phyloP scores from a whole-genome alignment of 2,329 filamentous ascomycete genomes.

The Cladosporium austrohemisphaericum region DNA sequence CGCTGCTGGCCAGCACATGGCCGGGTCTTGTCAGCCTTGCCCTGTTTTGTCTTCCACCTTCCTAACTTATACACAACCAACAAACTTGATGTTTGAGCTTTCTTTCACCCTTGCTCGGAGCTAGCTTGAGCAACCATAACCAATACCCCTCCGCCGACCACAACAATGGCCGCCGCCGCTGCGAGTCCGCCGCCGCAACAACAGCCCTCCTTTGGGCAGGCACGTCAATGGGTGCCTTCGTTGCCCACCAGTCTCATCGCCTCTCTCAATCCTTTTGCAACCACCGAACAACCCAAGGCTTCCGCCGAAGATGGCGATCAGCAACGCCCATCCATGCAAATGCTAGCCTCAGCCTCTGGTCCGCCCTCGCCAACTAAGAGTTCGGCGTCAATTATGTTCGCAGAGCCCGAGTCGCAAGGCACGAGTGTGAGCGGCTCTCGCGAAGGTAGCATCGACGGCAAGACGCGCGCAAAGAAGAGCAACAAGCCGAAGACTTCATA shows the following conservation, averaged over 20 bases:
- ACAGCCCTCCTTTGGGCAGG: slow-evolving; percentile 19
- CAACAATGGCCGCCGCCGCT: slow-evolving; percentile 19
- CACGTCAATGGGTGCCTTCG: slow-evolving; percentile 28
- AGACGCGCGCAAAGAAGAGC: slow-evolving; percentile 24
- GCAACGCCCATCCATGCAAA: background rate
- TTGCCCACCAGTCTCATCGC: slow-evolving; percentile 28
- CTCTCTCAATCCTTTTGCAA: slow-evolving; percentile 29
- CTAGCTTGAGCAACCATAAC: too few species aligned
- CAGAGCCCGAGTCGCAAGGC: slow-evolving; percentile 31
- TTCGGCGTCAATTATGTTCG: slow-evolving; percentile 30
- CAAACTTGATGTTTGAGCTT: too few species aligned
- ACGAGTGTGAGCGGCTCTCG: slow-evolving; percentile 29
- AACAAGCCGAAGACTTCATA: slow-evolving; percentile 58
- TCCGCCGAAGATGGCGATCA: background rate
- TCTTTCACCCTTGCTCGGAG: too few species aligned
- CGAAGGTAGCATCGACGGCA: slow-evolving; percentile 30
- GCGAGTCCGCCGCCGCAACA: slow-evolving; percentile 11
- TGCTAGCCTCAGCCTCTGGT: background rate
- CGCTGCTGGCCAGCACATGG: slow-evolving; percentile 10
- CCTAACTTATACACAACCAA: too few species aligned
- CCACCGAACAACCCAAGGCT: slow-evolving; percentile 11
- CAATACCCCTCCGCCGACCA: slow-evolving; percentile 17
- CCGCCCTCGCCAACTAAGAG: slow-evolving; percentile 27
- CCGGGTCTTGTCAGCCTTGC: background rate
- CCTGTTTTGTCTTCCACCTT: background rate